Percentiles rank a stretch among this genome's conserved stretches.
These are phyloP conservation scores for Eleusine indica DNA, from an alignment of 176 grass and related monocot species.

Conservation along the genomic window DNA sequence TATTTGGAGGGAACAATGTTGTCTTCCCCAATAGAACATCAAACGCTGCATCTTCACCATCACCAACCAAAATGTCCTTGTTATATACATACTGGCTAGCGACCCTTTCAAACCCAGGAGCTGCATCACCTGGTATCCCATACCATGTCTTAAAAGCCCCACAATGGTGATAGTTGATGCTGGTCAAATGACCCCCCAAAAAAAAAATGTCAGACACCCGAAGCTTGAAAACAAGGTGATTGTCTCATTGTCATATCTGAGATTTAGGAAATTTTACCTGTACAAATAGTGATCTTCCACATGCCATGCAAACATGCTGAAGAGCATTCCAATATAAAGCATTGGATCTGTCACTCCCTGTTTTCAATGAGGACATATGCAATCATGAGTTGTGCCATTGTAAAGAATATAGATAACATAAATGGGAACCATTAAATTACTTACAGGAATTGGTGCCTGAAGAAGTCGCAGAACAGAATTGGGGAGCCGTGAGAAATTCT, in stretches of 20 bases:
- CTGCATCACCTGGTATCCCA: conserved; percentile 92
- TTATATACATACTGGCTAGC: conserved; percentile 79
- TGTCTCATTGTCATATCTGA: not conserved
- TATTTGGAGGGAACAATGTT: conserved; percentile 94
- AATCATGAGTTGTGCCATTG: conserved; percentile 10
- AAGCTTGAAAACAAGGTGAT: conserved; percentile 1
- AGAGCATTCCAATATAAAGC: conserved; percentile 99
- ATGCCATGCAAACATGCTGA: conserved; percentile 99
- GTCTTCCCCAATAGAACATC: conserved; percentile 94
- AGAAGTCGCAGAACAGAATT: conserved; percentile 87
- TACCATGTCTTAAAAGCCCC: conserved; percentile 98
- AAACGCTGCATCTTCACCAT: conserved; percentile 90
- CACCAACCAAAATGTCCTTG: conserved; percentile 74
- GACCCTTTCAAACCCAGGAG: conserved; percentile 77
- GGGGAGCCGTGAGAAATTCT: conserved; percentile 88
- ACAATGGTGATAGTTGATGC: conserved; percentile 98
- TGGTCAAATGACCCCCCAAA: conserved; percentile 36
- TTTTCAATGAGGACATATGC: conserved; percentile 40
- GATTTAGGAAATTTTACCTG: conserved; percentile 53
- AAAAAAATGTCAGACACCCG: conserved; percentile 27
- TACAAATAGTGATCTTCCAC: conserved; percentile 99
- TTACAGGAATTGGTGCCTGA: conserved; percentile 73
- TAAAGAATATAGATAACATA: conserved; percentile 16
- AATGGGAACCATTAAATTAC: conserved; percentile 32
- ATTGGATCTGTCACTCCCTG: conserved; percentile 99